phyloP scores from a whole-genome alignment of 441 rosid genomes.

The Aleurites moluccanus region DNA sequence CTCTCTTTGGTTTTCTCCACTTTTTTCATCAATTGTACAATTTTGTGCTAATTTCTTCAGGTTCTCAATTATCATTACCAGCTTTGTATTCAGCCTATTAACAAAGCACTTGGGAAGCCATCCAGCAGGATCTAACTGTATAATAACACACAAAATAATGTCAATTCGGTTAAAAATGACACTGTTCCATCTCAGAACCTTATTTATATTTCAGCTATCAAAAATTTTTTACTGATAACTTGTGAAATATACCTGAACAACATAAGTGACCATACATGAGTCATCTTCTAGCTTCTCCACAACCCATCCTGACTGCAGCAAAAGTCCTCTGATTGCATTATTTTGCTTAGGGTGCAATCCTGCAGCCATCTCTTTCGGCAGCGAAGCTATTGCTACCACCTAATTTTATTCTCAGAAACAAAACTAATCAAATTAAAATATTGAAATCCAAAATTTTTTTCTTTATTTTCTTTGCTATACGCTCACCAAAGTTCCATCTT shows the following conservation, averaged over 20 bases:
- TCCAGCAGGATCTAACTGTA: constrained; percentile 84
- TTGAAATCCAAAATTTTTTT: background rate
- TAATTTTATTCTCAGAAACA: background rate
- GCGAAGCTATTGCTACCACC: constrained; percentile 80
- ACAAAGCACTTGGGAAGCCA: constrained; percentile 82
- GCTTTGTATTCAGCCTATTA: constrained; percentile 69
- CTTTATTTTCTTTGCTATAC: background rate
- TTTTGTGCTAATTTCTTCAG: constrained; percentile 59
- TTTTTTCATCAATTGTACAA: constrained; percentile 24
- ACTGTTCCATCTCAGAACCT: too few species aligned
- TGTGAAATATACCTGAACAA: constrained; percentile 49
- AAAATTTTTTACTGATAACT: too few species aligned
- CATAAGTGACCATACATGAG: constrained; percentile 76
- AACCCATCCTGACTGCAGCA: constrained; percentile 85
- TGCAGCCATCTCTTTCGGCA: constrained; percentile 78
- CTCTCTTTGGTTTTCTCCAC: background rate
- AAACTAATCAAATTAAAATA: background rate
- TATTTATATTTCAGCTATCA: too few species aligned
- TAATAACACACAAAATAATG: background rate
- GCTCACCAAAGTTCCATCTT: constrained; percentile 68
- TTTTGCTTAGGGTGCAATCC: constrained; percentile 69
- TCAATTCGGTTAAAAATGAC: background rate
- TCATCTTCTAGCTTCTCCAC: constrained; percentile 71
- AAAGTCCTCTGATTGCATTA: constrained; percentile 58
- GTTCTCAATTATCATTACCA: constrained; percentile 73